Evolutionary conservation across 371 early-diverging fungal species (phyloP), one percentile per base, ranked within the genome.

Genomic region (Parasitella parasitica): DNA sequence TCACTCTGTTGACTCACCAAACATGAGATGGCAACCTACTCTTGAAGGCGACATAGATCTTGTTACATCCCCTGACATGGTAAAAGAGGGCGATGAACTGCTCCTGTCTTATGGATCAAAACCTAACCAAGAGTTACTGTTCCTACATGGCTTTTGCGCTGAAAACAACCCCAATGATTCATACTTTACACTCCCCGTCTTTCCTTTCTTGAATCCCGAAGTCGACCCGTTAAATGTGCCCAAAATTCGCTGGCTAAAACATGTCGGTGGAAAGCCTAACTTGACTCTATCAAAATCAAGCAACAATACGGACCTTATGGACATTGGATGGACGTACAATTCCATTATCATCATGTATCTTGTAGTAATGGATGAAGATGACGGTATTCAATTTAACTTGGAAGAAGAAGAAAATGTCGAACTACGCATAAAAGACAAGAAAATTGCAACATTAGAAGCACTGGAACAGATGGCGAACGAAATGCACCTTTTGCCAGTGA

Each of bases 41-140:
- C 26, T 30, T 2, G 51, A 56, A 1, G 20, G 54, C 13, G 50
- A 39, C 0, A 30, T 54, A 15, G 55, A 37, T n/a, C 26, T 50
- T 34, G 9, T 50, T 51, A 18, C 57, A 28, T 11, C 28, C 34
- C 62, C 43, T 28, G 34, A 38, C 6, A 56, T 13, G 22, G 20
- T 57, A 16, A 16, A 37, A 16, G 3, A 27, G 22, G 52, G n/a
- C 13, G 48, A 63, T 1, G 78, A 85, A 24, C 57, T 81, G 13
- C 64, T 66, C 16, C 27, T 86, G 1, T 84, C 82, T 0, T 87
- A 88, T 61, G 88, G 85, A 6, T 78, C 72, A 7, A 89, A 89
- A 54, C 72, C 89, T 12, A 90, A 89, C 61, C 72, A 72, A 52
- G 89, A 90, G 54, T 65, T 90, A 0, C 64, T 90, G 16, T 90